Evolutionary conservation across 108 stramenopile genomes (phyloP).

Genomic region (Nannochloropsis granulata): DNA sequence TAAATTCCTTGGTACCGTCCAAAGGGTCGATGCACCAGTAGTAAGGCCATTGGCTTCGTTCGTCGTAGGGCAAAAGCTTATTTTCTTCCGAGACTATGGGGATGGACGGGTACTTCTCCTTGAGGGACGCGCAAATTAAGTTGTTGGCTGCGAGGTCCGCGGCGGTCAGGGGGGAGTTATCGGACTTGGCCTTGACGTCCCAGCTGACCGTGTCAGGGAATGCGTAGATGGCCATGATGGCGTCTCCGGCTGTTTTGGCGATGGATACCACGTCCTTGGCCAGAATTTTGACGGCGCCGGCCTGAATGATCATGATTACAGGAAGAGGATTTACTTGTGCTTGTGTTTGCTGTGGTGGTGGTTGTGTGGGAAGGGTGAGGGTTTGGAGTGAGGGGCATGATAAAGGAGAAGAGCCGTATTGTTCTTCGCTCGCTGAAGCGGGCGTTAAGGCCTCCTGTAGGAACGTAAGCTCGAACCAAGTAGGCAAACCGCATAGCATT

Average conservation of each 20-base stretch:
- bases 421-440: too few species aligned
- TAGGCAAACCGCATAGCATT: too few species aligned
- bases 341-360: too few species aligned
- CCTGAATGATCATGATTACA: neutral
- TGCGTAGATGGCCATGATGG: conserved; percentile 30
- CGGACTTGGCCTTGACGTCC: conserved; percentile 31
- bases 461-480: too few species aligned
- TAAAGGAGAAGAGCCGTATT: too few species aligned
- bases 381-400: too few species aligned
- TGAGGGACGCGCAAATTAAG: conserved; percentile 20
- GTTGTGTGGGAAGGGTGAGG: too few species aligned
- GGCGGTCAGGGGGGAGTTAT: conserved; percentile 26
- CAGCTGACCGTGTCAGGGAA: conserved; percentile 5
- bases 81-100: conserved; percentile 34
- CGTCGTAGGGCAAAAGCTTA: conserved; percentile 25
- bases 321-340: too few species aligned
- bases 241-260: conserved; percentile 25
- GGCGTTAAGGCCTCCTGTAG: too few species aligned
- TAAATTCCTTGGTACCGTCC: conserved; percentile 36
- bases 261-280: conserved; percentile 26
- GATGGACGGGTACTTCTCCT: conserved; percentile 15
- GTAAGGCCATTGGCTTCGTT: conserved; percentile 18
- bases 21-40: conserved; percentile 34
- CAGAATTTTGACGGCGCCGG: neutral
- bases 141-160: conserved; percentile 29